phyloP scores from a whole-genome alignment of 306 rosid genomes.

The Cercis canadensis region DNA sequence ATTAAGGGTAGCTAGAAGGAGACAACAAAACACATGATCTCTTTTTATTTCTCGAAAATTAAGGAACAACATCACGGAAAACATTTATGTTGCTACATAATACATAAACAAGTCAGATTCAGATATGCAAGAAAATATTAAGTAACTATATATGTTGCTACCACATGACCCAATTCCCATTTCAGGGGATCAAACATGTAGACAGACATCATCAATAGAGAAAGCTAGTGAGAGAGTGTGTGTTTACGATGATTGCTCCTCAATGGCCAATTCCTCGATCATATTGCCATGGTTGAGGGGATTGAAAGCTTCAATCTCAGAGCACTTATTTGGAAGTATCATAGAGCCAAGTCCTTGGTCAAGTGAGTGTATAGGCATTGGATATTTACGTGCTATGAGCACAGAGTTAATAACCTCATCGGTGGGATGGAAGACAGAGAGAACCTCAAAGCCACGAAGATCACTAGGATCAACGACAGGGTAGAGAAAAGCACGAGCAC shows the following conservation, averaged over 20 bases:
- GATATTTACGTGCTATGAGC: conserved; percentile 64
- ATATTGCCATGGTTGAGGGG: conserved; percentile 64
- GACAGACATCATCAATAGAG: background rate
- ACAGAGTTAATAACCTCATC: conserved; percentile 86
- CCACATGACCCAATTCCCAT: conserved; percentile 22
- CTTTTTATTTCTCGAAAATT: conserved; percentile 42
- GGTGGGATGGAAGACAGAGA: conserved; percentile 76
- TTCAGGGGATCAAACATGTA: conserved; percentile 7
- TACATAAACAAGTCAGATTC: conserved; percentile 17
- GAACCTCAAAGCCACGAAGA: conserved; percentile 74
- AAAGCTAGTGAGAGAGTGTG: background rate
- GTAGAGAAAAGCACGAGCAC: conserved; percentile 86
- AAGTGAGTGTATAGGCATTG: conserved; percentile 38
- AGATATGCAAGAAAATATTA: conserved; percentile 16
- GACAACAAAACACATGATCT: conserved; percentile 6
- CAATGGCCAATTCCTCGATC: conserved; percentile 66
- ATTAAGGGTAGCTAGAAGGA: too few species aligned
- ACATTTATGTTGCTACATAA: conserved; percentile 32
- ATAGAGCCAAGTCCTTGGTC: conserved; percentile 45
- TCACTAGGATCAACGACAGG: conserved; percentile 77
- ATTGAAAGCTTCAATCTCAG: conserved; percentile 64
- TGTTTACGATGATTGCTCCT: conserved; percentile 49
- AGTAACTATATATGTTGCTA: conserved; percentile 8
- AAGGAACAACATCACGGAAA: conserved; percentile 12
- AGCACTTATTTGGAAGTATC: conserved; percentile 64